Base-by-base conservation (phyloP, 139 green algal genomes). In the Spirogloea muscicola region DNA sequence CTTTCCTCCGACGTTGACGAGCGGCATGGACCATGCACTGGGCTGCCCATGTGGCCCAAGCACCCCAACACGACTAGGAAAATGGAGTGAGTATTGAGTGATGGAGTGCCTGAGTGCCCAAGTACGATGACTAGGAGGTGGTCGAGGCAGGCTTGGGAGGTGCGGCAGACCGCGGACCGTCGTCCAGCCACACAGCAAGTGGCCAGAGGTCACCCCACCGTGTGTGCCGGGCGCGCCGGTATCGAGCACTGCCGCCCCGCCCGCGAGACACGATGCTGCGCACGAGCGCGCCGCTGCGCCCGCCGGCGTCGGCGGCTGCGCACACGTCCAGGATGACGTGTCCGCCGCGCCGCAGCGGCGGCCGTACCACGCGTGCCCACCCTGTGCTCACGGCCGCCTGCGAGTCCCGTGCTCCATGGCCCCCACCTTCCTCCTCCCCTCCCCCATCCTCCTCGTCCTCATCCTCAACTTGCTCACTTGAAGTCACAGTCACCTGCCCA, bases 321-420 rank as follows among this genome's bases (percentile, higher is more conserved):
- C 65, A 74, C 10, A 74, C 34, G 44, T 74, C 65, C 37, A 74
- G n/a, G 33, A 74, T 65, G 16, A 68, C 65, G 38, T 74, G 65
- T n/a, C 40, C 34, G n/a, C 65, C 65, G 34, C 65, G 39, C 21
- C 65, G 16, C n/a, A 43, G 49, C 65, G 65, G 65, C 38, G 39
- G 25, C 18, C 65, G 39, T 16, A 74, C 49, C n/a, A 74, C 42
- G 1, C 65, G 46, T 10, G 40, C 21, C 65, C 65, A 74, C 34
- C 49, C 65, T 38, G 33, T 36, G 21, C 52, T 74, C 44, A 74
- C 10, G 31, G 49, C 48, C 3, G 3, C 49, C 34, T 27, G 31
- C 49, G n/a, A n/a, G 49, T 18, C 5, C 49, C 33, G 49, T 29
- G 27, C 0, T 60, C 49, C 16, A 60, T 25, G 5, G 2, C 10